phyloP scores from a whole-genome alignment of 176 grass and related monocot species.

The Oryza punctata region DNA sequence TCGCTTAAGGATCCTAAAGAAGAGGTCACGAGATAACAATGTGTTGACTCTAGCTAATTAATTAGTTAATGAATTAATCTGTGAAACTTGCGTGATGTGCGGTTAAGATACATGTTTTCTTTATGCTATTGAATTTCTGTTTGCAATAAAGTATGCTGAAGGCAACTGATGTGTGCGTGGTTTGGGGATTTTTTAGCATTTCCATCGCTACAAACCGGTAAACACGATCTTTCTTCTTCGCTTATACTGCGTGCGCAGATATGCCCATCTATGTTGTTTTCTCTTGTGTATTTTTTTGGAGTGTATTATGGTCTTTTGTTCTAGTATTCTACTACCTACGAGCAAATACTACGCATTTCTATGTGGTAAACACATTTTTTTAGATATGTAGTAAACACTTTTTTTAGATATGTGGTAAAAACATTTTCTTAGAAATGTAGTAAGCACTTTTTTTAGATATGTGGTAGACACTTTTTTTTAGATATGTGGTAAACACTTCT shows the following conservation, averaged over 20 bases:
- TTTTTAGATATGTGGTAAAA: too few species aligned
- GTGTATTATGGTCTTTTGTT: neutral
- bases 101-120: neutral
- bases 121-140: neutral
- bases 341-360: neutral
- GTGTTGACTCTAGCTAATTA: neutral
- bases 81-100: neutral
- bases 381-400: too few species aligned
- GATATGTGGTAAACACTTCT: neutral
- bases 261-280: neutral
- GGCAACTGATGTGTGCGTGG: neutral
- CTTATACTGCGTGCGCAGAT: neutral
- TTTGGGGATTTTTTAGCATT: conserved; percentile 3
- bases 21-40: neutral
- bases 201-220: conserved; percentile 14
- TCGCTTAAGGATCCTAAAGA: neutral
- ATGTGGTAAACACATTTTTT: too few species aligned
- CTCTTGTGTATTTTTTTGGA: too few species aligned
- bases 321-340: neutral
- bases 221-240: conserved; percentile 52
- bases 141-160: neutral
- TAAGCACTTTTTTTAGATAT: neutral
- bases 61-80: neutral
- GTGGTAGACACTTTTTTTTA: neutral
- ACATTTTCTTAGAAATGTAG: too few species aligned